A percentile compares a stretch with the other conserved stretches of the same genome.
These are phyloP conservation scores for Datisca glomerata DNA, from an alignment of 306 rosid genomes.

Conservation along the genomic window DNA sequence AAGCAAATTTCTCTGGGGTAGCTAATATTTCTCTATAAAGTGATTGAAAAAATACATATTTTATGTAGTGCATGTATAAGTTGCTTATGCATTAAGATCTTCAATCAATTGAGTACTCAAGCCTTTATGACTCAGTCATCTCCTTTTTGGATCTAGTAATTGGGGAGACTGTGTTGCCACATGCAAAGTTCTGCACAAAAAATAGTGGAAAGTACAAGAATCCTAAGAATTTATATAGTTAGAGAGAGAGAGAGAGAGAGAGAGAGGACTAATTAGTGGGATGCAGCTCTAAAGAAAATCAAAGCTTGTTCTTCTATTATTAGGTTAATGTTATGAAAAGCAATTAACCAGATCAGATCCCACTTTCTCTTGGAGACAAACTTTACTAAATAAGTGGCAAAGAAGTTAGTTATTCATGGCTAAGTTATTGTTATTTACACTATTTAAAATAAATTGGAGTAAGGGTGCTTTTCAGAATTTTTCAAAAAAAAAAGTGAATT, in stretches of 20 bases:
- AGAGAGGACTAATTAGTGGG: conserved; percentile 6
- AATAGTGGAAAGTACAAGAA: conserved; percentile 4
- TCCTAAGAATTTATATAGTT: too few species aligned
- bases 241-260: not conserved
- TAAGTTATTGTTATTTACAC: too few species aligned
- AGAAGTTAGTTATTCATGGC: too few species aligned
- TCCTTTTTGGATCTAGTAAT: conserved; percentile 12
- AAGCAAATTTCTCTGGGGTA: too few species aligned
- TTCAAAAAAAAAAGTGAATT: too few species aligned
- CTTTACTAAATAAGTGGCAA: too few species aligned
- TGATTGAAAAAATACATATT: too few species aligned
- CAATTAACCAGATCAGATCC: conserved; percentile 5
- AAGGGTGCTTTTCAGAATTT: too few species aligned
- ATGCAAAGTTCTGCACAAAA: conserved; percentile 4
- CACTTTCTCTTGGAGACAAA: conserved; percentile 11
- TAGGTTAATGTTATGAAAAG: not conserved
- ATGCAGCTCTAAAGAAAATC: conserved; percentile 9
- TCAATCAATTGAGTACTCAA: not conserved
- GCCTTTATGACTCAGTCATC: conserved; percentile 10
- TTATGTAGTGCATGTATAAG: not conserved
- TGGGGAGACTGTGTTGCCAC: conserved; percentile 13
- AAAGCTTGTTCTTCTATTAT: conserved; percentile 2
- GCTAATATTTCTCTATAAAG: too few species aligned
- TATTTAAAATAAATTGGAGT: too few species aligned
- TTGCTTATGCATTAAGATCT: conserved; percentile 26